Evolutionary conservation across 345 rosid species (phyloP), one percentile per base, ranked within the genome.

Genomic region (Bruguiera parviflora): DNA sequence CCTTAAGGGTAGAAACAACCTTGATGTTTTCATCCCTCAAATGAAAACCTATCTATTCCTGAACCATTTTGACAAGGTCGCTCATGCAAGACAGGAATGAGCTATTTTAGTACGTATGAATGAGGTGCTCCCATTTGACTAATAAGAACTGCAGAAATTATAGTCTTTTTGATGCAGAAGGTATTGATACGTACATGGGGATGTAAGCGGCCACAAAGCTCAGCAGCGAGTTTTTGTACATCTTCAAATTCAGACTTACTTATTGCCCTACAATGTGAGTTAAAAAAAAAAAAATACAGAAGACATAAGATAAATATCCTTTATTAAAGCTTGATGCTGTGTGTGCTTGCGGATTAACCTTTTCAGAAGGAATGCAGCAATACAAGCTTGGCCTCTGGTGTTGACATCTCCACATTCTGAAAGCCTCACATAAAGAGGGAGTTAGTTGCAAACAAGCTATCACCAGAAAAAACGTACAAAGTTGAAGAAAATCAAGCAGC

Each of bases 191-290:
- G 55, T 71, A 91, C 98, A 82, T 82, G 82, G 47, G 94, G 96
- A 83, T 85, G 92, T 71, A 89, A 79, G 68, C 96, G 98, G 22
- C 98, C 98, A 83, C 88, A 93, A 39, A 93, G 88, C 81, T 93
- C 97, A 62, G 98, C 98, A 51, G 94, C 83, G 63, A 91, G 97
- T 81, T 85, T 93, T 47, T 89, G 72, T 55, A 89, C 94, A 76
- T 93, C 97, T 80, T 91, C 92, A 80, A 82, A 89, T 67, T 93
- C 96, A 31, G 70, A 81, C 74, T 77, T 82, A 66, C 81, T 81
- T 83, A 86, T 82, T 69, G 97, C 91, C 83, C 97, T 91, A 83
- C 33, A 82, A 80, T 27, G 35, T 74, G 5, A 66, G 62, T 27
- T 27, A 27, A 53, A 73, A 43, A 4, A 73, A 43, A 4, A 68